Evolutionary conservation across 2,329 filamentous ascomycete genomes (phyloP).

Genomic region (Aspergillus phoenicis): DNA sequence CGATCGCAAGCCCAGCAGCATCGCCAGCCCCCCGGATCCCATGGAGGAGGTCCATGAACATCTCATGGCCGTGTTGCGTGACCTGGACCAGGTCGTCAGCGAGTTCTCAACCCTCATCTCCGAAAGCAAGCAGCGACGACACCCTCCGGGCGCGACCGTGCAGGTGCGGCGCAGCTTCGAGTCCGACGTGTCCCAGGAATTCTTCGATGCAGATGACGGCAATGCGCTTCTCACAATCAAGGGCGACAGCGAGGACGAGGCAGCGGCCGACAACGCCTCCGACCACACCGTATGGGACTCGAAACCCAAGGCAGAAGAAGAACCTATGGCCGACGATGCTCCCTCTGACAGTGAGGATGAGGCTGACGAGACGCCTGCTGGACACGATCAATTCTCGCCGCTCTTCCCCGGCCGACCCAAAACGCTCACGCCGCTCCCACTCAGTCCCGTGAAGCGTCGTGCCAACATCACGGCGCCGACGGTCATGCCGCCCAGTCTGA

Average conservation of each 20-base stretch:
- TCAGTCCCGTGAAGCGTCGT: constrained; percentile 68
- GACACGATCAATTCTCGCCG: constrained; percentile 44
- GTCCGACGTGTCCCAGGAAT: constrained; percentile 80
- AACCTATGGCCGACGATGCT: constrained; percentile 57
- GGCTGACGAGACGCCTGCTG: constrained; percentile 44
- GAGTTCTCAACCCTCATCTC: constrained; percentile 79
- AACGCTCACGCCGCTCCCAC: constrained; percentile 73
- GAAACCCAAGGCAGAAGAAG: constrained; percentile 49
- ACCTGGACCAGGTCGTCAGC: constrained; percentile 78
- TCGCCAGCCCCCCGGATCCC: constrained; percentile 46
- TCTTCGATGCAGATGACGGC: constrained; percentile 85
- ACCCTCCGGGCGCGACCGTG: constrained; percentile 57
- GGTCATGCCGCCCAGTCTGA: constrained; percentile 82
- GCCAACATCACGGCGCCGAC: constrained; percentile 71
- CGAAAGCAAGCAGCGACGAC: constrained; percentile 76
- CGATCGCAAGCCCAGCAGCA: constrained; percentile 38
- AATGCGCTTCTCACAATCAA: constrained; percentile 71
- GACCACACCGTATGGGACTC: constrained; percentile 52
- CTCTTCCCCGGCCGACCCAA: constrained; percentile 78
- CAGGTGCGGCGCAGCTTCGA: constrained; percentile 72
- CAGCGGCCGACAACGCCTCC: constrained; percentile 43
- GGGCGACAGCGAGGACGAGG: constrained; percentile 69
- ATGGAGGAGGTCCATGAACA: constrained; percentile 76
- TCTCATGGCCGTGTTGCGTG: constrained; percentile 77
- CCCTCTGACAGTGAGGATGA: constrained; percentile 65